Evolutionary conservation across 208 protist species (phyloP).

Genomic region (Acanthamoeba royreba): DNA sequence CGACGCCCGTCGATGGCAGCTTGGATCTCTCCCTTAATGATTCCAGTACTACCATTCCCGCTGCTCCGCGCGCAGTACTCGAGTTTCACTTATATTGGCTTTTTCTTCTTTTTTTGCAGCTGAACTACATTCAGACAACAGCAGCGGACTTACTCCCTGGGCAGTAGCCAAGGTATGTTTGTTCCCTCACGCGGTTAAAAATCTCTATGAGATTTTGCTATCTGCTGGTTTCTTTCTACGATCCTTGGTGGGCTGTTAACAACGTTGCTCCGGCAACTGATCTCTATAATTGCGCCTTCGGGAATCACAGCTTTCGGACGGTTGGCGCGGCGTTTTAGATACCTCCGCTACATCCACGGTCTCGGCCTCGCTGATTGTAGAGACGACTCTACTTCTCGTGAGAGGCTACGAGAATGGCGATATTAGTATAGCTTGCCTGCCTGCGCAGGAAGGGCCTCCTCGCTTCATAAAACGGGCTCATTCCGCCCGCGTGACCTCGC

Average conservation of each 20-base stretch:
- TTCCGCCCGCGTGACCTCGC: not conserved
- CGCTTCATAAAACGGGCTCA: not conserved
- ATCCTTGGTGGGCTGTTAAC: too few species aligned
- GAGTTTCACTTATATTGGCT: not conserved
- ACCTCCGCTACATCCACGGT: not conserved
- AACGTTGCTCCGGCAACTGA: too few species aligned
- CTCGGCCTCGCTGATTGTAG: not conserved
- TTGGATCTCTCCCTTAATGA: not conserved
- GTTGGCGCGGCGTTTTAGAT: not conserved
- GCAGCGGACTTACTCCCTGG: not conserved
- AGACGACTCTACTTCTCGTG: not conserved
- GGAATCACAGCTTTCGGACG: not conserved
- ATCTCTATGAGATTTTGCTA: too few species aligned
- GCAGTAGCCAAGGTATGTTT: not conserved
- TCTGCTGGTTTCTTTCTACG: too few species aligned
- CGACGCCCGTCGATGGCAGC: not conserved
- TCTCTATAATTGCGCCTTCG: too few species aligned
- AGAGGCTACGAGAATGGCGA: conserved; percentile 20
- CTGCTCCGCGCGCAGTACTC: not conserved
- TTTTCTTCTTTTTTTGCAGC: not conserved
- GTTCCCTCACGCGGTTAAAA: too few species aligned
- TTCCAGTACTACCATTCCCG: not conserved
- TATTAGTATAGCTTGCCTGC: not conserved
- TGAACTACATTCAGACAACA: not conserved
- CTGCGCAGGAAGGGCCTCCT: not conserved